These are phyloP conservation scores for Diddensiella santjacobensis DNA, from an alignment of 805 yeast species.

Conservation along the genomic window DNA sequence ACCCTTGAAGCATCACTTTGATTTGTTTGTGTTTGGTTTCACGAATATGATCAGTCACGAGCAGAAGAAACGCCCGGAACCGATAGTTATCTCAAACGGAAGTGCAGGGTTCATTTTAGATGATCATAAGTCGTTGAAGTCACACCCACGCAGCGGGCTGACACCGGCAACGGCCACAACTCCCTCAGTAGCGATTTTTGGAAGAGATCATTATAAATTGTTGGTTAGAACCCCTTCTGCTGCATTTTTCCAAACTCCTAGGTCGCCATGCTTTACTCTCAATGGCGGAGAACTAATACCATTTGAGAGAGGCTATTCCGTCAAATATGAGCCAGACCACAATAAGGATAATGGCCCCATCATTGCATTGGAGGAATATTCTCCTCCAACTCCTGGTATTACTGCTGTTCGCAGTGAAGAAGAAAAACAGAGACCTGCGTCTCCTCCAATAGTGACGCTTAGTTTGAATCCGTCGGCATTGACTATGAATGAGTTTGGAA, in stretches of 20 bases:
- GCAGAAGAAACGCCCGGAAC: background rate
- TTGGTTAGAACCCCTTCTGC: constrained; percentile 5
- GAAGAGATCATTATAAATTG: constrained; percentile 9
- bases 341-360: background rate
- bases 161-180: constrained; percentile 23
- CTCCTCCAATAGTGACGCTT: background rate
- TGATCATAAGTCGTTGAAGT: background rate
- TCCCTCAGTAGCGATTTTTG: constrained; percentile 19
- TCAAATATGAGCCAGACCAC: background rate
- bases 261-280: constrained; percentile 2
- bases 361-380: background rate
- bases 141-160: background rate
- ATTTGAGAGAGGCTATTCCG: background rate
- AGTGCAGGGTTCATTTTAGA: background rate
- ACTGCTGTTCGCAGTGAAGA: background rate
- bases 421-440: background rate
- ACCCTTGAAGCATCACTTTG: no score
- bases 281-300: background rate
- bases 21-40: no score
- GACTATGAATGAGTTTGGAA: background rate
- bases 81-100: background rate
- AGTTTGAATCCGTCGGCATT: background rate
- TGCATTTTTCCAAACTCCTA: constrained; percentile 2
- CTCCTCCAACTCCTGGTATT: background rate
- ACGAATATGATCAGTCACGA: background rate